Conservation (phyloP, 2,329 filamentous ascomycete species). For the Trichoderma hamatum region DNA sequence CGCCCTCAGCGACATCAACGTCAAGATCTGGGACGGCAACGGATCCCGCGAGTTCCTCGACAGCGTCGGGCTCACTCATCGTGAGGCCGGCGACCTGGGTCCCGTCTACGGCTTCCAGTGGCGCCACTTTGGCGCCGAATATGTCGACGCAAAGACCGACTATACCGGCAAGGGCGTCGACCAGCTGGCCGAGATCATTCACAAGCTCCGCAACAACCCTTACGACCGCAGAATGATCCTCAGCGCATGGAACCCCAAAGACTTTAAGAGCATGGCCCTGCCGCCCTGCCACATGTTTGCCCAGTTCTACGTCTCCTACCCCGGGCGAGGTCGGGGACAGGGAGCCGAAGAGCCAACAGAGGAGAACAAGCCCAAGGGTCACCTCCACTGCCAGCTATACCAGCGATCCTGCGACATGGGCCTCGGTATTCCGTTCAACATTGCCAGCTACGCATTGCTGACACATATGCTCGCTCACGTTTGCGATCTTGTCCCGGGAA, state of each 20-base stretch:
- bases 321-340: constrained; percentile 38
- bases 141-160: constrained; percentile 75
- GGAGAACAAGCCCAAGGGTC: constrained; percentile 58
- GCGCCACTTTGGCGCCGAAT: constrained; percentile 95
- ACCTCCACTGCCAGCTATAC: constrained; percentile 86
- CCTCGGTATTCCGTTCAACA: constrained; percentile 96
- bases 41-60: constrained; percentile 90
- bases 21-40: constrained; percentile 99
- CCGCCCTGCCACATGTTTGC: constrained; percentile 98
- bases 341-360: constrained; percentile 23
- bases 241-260: constrained; percentile 89
- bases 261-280: constrained; percentile 84
- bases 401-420: constrained; percentile 97
- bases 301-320: constrained; percentile 89
- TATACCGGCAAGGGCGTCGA: constrained; percentile 90
- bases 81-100: constrained; percentile 83
- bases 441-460: constrained; percentile 88
- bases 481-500: constrained; percentile 81
- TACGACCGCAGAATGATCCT: constrained; percentile 91
- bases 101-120: constrained; percentile 99
- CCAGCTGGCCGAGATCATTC: constrained; percentile 86
- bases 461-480: constrained; percentile 95
- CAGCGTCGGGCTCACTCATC: constrained; percentile 76
- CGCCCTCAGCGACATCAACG: constrained; percentile 73
- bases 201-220: constrained; percentile 80